Base-by-base conservation (phyloP, 768 basidiomycete species). In the Tricholoma sp. region DNA sequence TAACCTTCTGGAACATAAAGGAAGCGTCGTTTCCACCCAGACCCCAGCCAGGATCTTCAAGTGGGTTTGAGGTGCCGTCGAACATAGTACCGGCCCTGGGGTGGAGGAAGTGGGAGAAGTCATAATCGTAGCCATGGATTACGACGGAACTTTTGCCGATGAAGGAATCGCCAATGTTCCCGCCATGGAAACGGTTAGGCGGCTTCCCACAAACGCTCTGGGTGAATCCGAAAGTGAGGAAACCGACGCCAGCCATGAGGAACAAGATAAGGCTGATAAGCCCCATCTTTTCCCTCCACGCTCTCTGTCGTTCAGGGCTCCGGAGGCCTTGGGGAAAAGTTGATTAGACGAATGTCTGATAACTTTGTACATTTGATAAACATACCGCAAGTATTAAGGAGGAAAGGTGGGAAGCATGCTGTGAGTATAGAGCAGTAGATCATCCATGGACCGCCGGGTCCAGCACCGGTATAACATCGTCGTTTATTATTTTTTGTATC, bases 261-360 rank as follows among this genome's bases (percentile, higher is more conserved):
- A 72, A 4, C 14, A 81, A 69, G 66, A 96, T 92, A 71, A 98
- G 79, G 61, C 79, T 76, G 50, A 99, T 77, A 22, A 99, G 82
- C 7, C 96, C 97, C 72, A 98, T 93, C 77, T 99, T 99, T 74
- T 99, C 97, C 61, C 97, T 81, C 95, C 95, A 99, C 43, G 97
- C 97, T 50, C 94, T 85, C 70, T 97, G 94, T 63, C 89, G 89
- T 61, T 99, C 97, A 0, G 92, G 89, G 27, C 88, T 95, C 55
- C 82, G 81, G 62, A 97, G 88, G 55, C 95, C 93, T 94, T 58
- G 27, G 27, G 52, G n/a, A 54, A 1, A n/a, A 29, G 6, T 19
- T 55, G 16, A 58, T 37, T 12, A 35, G 43, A 56, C 34, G 35
- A 39, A 29, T 46, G 45, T 27, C 34, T 45, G 52, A 19, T 10